Conservation (phyloP, 2,329 filamentous ascomycete genomes). For the Colletotrichum sp. region DNA sequence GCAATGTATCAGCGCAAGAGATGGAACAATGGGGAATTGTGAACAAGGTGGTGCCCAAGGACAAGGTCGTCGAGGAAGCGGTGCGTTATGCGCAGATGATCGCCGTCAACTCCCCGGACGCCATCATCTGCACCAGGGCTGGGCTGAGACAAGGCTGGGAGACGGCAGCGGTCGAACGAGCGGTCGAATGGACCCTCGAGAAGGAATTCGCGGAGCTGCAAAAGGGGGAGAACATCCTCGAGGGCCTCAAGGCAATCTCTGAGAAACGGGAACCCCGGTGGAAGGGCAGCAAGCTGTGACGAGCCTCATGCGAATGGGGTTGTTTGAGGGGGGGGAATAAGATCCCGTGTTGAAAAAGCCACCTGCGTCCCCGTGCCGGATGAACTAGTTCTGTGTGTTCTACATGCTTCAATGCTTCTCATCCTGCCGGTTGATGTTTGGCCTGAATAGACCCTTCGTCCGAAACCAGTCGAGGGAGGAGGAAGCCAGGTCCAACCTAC, state of each 20-base stretch:
- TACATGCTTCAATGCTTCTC: background rate
- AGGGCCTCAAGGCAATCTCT: slow-evolving; percentile 31
- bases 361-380: background rate
- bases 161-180: slow-evolving; percentile 42
- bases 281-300: slow-evolving; percentile 30
- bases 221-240: slow-evolving; percentile 31
- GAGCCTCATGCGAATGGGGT: background rate
- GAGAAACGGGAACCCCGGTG: slow-evolving; percentile 32
- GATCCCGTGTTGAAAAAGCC: background rate
- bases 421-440: background rate
- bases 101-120: slow-evolving; percentile 32
- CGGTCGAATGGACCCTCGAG: slow-evolving; percentile 30
- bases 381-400: background rate
- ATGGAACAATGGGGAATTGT: slow-evolving; percentile 28
- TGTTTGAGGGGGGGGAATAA: background rate
- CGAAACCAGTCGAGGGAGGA: background rate
- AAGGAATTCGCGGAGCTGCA: slow-evolving; percentile 34
- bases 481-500: background rate
- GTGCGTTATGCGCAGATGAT: slow-evolving; percentile 20
- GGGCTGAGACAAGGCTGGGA: slow-evolving; percentile 44
- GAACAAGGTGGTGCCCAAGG: slow-evolving; percentile 20
- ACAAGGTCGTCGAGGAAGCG: slow-evolving; percentile 22
- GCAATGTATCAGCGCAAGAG: slow-evolving; percentile 24
- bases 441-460: background rate
- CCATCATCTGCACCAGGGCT: slow-evolving; percentile 42